Evolutionary conservation across 2,329 filamentous ascomycete species (phyloP).

Genomic region (Rhexocercosporidium sp.): DNA sequence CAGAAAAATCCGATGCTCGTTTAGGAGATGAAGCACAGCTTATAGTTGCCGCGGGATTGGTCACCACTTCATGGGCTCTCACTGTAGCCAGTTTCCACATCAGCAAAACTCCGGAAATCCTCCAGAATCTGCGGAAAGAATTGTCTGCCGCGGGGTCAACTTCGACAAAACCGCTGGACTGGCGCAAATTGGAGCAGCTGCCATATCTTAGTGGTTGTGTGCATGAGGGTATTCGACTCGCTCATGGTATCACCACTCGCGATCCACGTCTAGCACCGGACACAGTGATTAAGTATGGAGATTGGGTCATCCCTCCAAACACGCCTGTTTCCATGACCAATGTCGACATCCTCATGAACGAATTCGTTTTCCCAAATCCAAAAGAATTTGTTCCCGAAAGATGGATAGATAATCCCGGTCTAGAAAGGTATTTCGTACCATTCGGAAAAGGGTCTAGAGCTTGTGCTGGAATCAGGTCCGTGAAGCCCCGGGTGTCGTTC

Average conservation of each 20-base stretch:
- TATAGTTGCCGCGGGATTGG: conserved; percentile 27
- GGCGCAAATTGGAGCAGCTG: conserved; percentile 41
- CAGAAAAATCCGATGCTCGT: conserved; percentile 16
- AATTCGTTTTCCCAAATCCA: conserved; percentile 18
- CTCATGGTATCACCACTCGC: conserved; percentile 38
- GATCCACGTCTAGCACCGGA: conserved; percentile 23
- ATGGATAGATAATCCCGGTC: conserved; percentile 35
- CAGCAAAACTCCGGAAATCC: conserved; percentile 37
- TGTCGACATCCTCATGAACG: conserved; percentile 18
- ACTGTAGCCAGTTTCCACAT: conserved; percentile 43
- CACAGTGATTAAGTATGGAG: conserved; percentile 17
- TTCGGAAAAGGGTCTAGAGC: conserved; percentile 25
- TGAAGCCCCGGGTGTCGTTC: neutral
- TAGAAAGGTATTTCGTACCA: conserved; percentile 46
- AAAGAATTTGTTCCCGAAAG: conserved; percentile 23
- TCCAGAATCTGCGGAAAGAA: conserved; percentile 38
- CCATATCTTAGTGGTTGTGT: conserved; percentile 44
- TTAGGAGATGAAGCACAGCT: conserved; percentile 20
- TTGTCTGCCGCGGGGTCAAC: conserved; percentile 41
- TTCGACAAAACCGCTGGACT: conserved; percentile 37
- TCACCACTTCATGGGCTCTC: conserved; percentile 44
- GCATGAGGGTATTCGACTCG: conserved; percentile 41
- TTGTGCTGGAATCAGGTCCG: conserved; percentile 28
- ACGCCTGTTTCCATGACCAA: conserved; percentile 47
- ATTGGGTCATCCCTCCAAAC: conserved; percentile 33